Percentiles rank a stretch among this genome's conserved stretches.
phyloP scores from a whole-genome alignment of 129 eudicot species.

The Flaveria ramosissima region DNA sequence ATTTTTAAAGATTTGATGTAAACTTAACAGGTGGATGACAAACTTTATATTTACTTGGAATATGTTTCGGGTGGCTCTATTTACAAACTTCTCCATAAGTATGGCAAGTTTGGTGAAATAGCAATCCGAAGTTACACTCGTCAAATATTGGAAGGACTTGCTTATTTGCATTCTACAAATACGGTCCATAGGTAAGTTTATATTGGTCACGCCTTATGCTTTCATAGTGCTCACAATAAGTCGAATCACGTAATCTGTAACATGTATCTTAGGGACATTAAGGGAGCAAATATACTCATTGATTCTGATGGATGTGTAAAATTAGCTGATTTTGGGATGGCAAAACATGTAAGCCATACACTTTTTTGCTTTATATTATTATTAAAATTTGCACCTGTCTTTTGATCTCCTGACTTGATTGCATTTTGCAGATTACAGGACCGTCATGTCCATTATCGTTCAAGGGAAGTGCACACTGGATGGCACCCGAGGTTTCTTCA shows the following conservation, averaged over 20 bases:
- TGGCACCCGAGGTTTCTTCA: slow-evolving; percentile 64
- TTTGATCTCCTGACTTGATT: neutral
- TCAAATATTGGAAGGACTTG: slow-evolving; percentile 61
- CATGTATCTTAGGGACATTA: slow-evolving; percentile 51
- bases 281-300: slow-evolving; percentile 75
- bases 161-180: slow-evolving; percentile 59
- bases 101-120: slow-evolving; percentile 62
- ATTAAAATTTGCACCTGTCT: neutral
- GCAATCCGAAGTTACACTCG: slow-evolving; percentile 57
- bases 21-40: slow-evolving; percentile 57
- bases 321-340: slow-evolving; percentile 79
- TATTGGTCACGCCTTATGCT: slow-evolving; percentile 3
- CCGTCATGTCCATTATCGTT: slow-evolving; percentile 57
- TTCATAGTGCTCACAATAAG: neutral
- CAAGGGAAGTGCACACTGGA: slow-evolving; percentile 77
- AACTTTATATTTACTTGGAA: slow-evolving; percentile 65
- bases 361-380: neutral
- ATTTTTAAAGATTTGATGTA: slow-evolving; percentile 4
- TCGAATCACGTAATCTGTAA: slow-evolving; percentile 6
- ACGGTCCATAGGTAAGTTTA: slow-evolving; percentile 61
- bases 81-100: slow-evolving; percentile 68
- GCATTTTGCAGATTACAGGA: slow-evolving; percentile 51
- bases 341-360: slow-evolving; percentile 57
- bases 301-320: slow-evolving; percentile 67
- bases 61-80: slow-evolving; percentile 81